Evolutionary conservation across 345 rosid genomes (phyloP).

Genomic region (Theobroma cacao): DNA sequence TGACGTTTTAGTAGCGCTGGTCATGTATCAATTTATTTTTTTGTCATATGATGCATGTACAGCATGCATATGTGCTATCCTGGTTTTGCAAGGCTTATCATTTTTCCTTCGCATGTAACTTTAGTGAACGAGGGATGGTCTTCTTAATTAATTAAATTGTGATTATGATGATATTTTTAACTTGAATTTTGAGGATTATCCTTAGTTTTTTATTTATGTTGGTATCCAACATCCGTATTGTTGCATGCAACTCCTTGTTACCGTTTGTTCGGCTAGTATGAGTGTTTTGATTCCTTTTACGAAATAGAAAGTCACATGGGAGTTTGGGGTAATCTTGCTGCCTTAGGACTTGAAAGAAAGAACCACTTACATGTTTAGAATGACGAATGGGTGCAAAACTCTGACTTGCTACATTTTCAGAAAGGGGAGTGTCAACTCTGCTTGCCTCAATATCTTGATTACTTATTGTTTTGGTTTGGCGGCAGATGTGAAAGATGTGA

Average conservation of each 20-base stretch:
- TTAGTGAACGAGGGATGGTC: too few relatives aligned
- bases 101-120: not conserved
- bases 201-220: not conserved
- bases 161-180: not conserved
- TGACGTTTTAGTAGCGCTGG: not conserved
- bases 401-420: not conserved
- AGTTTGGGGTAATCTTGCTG: not conserved
- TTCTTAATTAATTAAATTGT: not conserved
- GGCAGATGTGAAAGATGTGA: constrained; percentile 96
- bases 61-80: not conserved
- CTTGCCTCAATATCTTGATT: not conserved
- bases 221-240: not conserved
- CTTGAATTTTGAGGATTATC: not conserved
- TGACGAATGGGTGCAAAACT: not conserved
- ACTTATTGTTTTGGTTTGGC: constrained; percentile 6
- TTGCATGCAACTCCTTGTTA: not conserved
- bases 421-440: not conserved
- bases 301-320: not conserved
- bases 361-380: not conserved
- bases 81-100: not conserved
- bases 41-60: not conserved
- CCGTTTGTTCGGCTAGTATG: not conserved
- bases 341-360: not conserved
- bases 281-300: not conserved
- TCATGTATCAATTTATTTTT: too few relatives aligned